Conservation (phyloP, 352 stramenopile species). For the Stramenopiles sp. region DNA sequence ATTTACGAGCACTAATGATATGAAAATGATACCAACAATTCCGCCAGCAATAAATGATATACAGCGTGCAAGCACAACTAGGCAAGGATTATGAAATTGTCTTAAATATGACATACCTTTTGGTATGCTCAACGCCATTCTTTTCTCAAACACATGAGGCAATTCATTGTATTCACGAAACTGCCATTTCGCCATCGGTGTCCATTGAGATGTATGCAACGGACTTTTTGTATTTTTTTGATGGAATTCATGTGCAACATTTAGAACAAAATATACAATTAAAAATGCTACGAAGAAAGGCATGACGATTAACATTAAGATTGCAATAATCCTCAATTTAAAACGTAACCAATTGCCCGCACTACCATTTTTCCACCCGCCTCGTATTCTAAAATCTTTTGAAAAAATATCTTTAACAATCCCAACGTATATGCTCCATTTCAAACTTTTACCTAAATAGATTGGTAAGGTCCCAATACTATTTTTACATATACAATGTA, state of each 20-base stretch:
- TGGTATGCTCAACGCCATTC: conserved; percentile 68
- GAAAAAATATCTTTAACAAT: conserved; percentile 91
- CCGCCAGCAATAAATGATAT: conserved; percentile 85
- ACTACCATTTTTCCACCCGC: conserved; percentile 44
- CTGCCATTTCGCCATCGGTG: conserved; percentile 40
- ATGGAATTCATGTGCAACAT: conserved; percentile 80
- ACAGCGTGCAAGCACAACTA: conserved; percentile 65
- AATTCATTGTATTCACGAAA: conserved; percentile 97
- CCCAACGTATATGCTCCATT: conserved; percentile 84
- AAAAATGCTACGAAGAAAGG: conserved; percentile 94
- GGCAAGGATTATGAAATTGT: conserved; percentile 67
- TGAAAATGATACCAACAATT: conserved; percentile 74
- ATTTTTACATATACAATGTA: conserved; percentile 40
- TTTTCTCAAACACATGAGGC: conserved; percentile 78
- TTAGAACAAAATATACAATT: conserved; percentile 84
- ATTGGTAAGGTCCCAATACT: conserved; percentile 24
- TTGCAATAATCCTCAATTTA: conserved; percentile 70
- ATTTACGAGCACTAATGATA: conserved; percentile 66
- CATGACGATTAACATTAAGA: conserved; percentile 78
- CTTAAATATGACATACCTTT: conserved; percentile 73
- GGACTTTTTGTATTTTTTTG: conserved; percentile 66
- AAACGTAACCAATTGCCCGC: conserved; percentile 57
- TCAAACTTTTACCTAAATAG: conserved; percentile 36
- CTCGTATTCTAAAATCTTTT: conserved; percentile 61
- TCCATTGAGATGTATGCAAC: conserved; percentile 81